Conservation (phyloP, 225 moss, liverwort and hornwort species). For the Sphagnum tenellum region DNA sequence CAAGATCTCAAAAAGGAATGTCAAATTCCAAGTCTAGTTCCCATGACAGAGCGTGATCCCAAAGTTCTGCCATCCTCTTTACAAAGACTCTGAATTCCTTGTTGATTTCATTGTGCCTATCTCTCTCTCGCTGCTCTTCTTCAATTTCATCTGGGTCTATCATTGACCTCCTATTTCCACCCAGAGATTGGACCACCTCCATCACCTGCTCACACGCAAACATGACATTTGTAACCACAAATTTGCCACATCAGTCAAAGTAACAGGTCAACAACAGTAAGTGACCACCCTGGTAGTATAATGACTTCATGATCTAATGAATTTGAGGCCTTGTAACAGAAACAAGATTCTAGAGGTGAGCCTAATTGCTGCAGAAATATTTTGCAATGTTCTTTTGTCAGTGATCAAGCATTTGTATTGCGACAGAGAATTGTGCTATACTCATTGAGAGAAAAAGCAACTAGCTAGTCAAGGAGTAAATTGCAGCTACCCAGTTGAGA, state of each 20-base stretch:
- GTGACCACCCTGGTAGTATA: no score
- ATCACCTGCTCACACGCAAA: slow-evolving; percentile 43
- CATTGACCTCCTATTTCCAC: slow-evolving; percentile 86
- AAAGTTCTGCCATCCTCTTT: slow-evolving; percentile 89
- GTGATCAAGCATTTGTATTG: neutral
- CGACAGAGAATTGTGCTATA: no score
- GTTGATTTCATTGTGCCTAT: slow-evolving; percentile 95
- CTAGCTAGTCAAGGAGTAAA: no score
- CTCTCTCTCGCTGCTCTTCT: slow-evolving; percentile 97
- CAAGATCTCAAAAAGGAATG: slow-evolving; percentile 92
- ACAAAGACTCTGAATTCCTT: slow-evolving; percentile 95
- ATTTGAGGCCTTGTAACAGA: no score
- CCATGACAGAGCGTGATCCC: slow-evolving; percentile 93
- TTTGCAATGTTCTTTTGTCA: no score
- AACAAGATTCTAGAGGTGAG: no score
- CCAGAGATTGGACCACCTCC: slow-evolving; percentile 94
- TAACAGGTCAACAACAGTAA: no score
- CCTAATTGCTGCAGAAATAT: no score
- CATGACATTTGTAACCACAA: neutral
- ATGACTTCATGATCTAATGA: no score
- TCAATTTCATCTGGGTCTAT: slow-evolving; percentile 98
- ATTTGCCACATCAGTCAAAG: no score
- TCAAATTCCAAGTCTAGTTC: slow-evolving; percentile 94
- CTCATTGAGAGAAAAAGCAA: no score
- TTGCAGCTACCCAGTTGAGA: no score